Base-by-base conservation (phyloP, 495 filamentous ascomycete genomes). In the Platismatia glauca region DNA sequence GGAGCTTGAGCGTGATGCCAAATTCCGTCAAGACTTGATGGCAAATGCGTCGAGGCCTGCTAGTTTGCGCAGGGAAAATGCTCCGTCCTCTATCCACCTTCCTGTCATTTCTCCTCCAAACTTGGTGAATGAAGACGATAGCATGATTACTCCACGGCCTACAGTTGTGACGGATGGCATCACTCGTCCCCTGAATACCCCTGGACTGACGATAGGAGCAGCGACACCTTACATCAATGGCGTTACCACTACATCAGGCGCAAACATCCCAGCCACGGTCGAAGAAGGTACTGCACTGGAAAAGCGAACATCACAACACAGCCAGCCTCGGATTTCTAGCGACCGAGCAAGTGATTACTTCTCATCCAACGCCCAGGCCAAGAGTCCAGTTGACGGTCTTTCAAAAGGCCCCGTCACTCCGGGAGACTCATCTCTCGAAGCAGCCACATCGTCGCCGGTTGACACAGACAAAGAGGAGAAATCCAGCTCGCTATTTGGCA, bases 1-100 rank as follows among this genome's bases (percentile, higher is more conserved):
- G 72, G 89, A 97, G 73, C 87, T 95, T 65, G 81, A 81, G 60
- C 85, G 89, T 39, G 94, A 98, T 70, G 83, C 86, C 69, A 74
- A 75, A 12, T 88, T 88, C 71, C 83, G 95, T 37, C 78, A 82
- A 38, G 76, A 81, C 55, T 78, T 94, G 15, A 79, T 89, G 27
- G 77, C 84, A 12, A 78, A 78, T 55, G 82, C 81, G 15, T 78
- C 83, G 58, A 85, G 87, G 66, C 71, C 77, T 35, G 75, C 77
- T 57, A 79, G 76, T 39, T 67, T 78, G 12, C 79, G 79, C 41
- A 79, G 84, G 29, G 58, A 73, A 6, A 82, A 84, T 66, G 79
- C 83, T 3, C 86, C 88, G 0, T 74, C 76, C 24, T 84, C 83
- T n/a, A 89, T 93, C 62, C 75, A 86, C 56, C 78, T 94, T 55